Evolutionary conservation across 2,329 filamentous ascomycete species (phyloP).

Genomic region (Sordariomycetes sp.): DNA sequence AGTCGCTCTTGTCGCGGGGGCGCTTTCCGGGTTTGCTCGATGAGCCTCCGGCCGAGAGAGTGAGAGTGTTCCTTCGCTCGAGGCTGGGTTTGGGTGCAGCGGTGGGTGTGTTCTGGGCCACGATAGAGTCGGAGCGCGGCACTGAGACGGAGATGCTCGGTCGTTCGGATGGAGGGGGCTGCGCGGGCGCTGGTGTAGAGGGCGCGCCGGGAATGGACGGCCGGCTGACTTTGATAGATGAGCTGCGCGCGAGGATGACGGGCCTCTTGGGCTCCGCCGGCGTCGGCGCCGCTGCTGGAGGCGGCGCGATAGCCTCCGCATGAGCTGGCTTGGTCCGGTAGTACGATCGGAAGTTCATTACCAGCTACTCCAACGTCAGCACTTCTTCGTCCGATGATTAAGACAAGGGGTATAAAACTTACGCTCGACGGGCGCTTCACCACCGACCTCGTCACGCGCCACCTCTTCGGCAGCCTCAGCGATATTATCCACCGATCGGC

Average conservation of each 20-base stretch:
- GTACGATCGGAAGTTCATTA: slow-evolving; percentile 22
- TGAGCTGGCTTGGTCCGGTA: slow-evolving; percentile 21
- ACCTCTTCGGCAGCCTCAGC: slow-evolving; percentile 27
- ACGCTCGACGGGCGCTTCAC: slow-evolving; percentile 24
- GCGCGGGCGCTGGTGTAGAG: neutral
- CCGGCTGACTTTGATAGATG: slow-evolving; percentile 6
- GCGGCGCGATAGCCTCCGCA: slow-evolving; percentile 2
- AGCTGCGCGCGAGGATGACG: slow-evolving; percentile 9
- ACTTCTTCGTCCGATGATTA: neutral
- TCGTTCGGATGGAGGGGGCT: neutral
- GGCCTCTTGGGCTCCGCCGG: slow-evolving; percentile 6
- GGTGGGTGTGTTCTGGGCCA: neutral
- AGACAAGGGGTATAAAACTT: slow-evolving; percentile 9
- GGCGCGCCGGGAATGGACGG: neutral
- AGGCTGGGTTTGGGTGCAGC: neutral
- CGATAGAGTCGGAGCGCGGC: neutral
- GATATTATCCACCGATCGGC: slow-evolving; percentile 29
- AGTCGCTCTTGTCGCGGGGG: neutral
- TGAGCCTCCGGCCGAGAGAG: neutral
- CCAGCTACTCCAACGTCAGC: neutral
- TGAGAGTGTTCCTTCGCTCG: slow-evolving; percentile 7
- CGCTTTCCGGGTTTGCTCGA: slow-evolving; percentile 1
- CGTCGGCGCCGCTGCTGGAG: neutral
- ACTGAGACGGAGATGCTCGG: slow-evolving; percentile 1
- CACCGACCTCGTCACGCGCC: slow-evolving; percentile 24